Evolutionary conservation across 768 basidiomycete genomes (phyloP), one percentile per base, ranked within the genome.

Genomic region (Tricholomella constricta): DNA sequence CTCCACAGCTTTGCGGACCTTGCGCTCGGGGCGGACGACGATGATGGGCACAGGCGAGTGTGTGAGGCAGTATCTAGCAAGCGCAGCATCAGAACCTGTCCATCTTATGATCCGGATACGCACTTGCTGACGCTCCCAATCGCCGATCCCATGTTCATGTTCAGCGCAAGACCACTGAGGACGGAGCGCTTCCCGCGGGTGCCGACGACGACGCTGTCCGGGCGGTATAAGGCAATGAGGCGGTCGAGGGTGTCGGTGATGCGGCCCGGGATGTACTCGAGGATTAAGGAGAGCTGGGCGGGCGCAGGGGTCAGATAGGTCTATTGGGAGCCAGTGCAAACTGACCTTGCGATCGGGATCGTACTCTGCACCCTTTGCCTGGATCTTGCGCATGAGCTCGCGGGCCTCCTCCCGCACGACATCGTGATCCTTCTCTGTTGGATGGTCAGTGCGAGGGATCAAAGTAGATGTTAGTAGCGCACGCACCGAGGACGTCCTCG

Each of bases 41-140:
- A 98, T 94, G 60, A 97, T 91, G 2, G 96, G 96, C 0, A 99
- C 93, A 1, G 96, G 94, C 1, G 93, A 94, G 64, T 91, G 94
- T 15, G 89, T 88, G 37, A 97, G 82, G 56, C 90, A 92, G 65
- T 91, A 89, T 59, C 85, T 89, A 55, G 45, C 31, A 32, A 10
- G 49, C 4, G 23, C 34, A 9, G 3, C 9, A 20, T 51, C 23
- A 37, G 26, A 15, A 26, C 15, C 10, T 4, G 22, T 42, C 15
- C 26, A 41, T 23, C 17, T n/a, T n/a, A n/a, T n/a, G n/a, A n/a
- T n/a, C n/a, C n/a, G n/a, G n/a, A 35, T 10, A 54, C 57, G 34
- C 55, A 78, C 71, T 78, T 78, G 75, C 77, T 79, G 19, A 82
- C 72, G 50, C 79, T 80, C 5, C 81, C 81, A 43, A 82, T 78